Evolutionary conservation across 2,329 filamentous ascomycete species (phyloP), one percentile per base, ranked within the genome.

Genomic region (Cladobotryum protrusum): DNA sequence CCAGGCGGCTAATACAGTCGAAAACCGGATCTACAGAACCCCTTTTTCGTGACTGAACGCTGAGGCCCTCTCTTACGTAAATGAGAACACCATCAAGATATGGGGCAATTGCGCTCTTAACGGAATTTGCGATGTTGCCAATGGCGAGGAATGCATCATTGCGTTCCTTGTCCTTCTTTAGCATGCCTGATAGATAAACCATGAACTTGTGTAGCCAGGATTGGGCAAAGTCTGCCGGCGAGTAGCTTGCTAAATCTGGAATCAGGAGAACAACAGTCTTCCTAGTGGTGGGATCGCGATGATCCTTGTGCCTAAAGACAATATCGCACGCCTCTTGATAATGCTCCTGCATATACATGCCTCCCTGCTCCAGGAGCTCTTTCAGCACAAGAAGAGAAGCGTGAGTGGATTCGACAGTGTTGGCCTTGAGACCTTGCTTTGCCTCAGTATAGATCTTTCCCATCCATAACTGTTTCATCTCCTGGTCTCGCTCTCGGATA

Each of bases 271-370:
- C 89, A 32, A 97, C 87, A 6, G 95, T 95, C 60, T 87, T 87
- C 48, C 92, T 81, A 58, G 97, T 93, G 34, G 90, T 86, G 4
- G 83, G 74, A 59, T 99, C 95, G 48, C 89, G 83, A 60, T 97
- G 89, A 59, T 99, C 93, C 67, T 95, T 95, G 67, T 95, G 88
- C 54, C 87, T 86, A 57, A 92, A 84, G 34, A 96, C 88, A 55
- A 93, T 91, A 55, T 99, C 93, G 65, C 92, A 97, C 11, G 89
- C 86, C 59, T 95, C 89, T 52, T 86, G 82, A 67, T 97, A 99
- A 63, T 91, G 83, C 36, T 91, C 88, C 61, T 96, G 90, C 93
- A 99, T 97, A 68, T 95, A 99, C 92, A 99, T 99, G 59, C 90
- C 91, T 47, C 93, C 93, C 65, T 96, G 92, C 55, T 93, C 82